Conservation (phyloP, 164 flowering plant species). For the Magnolia changhungtana region DNA sequence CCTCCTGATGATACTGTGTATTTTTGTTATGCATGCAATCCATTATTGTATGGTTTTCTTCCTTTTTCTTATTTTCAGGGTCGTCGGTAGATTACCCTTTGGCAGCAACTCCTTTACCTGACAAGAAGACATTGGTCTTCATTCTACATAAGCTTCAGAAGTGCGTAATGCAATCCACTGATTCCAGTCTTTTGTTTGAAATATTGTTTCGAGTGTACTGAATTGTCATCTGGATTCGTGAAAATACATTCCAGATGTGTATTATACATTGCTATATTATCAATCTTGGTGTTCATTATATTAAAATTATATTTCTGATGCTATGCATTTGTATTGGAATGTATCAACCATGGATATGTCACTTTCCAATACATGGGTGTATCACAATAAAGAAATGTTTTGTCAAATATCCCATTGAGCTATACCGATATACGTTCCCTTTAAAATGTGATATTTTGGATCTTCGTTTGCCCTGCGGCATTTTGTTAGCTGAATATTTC, state of each 20-base stretch:
- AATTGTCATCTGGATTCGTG: too few relatives aligned
- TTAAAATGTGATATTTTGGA: too few relatives aligned
- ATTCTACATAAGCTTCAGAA: conserved; percentile 92
- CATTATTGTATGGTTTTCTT: neutral
- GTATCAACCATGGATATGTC: too few relatives aligned
- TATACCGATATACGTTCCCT: too few relatives aligned
- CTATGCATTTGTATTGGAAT: neutral
- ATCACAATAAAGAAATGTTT: too few relatives aligned
- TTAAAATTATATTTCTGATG: neutral
- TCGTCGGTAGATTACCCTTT: conserved; percentile 29
- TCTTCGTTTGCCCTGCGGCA: neutral
- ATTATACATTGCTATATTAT: neutral
- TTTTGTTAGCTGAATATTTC: neutral
- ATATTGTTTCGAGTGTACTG: too few relatives aligned
- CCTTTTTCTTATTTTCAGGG: conserved; percentile 31
- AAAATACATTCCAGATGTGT: neutral
- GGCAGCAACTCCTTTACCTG: conserved; percentile 57
- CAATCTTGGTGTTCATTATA: neutral
- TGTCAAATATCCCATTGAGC: too few relatives aligned
- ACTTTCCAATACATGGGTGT: too few relatives aligned
- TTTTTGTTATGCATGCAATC: neutral
- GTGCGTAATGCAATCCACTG: conserved; percentile 31
- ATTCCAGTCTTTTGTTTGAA: neutral
- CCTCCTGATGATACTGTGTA: conserved; percentile 8
- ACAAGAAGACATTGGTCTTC: conserved; percentile 66